These are phyloP conservation scores for Podospora australis DNA, from an alignment of 495 filamentous ascomycete species.

Conservation along the genomic window DNA sequence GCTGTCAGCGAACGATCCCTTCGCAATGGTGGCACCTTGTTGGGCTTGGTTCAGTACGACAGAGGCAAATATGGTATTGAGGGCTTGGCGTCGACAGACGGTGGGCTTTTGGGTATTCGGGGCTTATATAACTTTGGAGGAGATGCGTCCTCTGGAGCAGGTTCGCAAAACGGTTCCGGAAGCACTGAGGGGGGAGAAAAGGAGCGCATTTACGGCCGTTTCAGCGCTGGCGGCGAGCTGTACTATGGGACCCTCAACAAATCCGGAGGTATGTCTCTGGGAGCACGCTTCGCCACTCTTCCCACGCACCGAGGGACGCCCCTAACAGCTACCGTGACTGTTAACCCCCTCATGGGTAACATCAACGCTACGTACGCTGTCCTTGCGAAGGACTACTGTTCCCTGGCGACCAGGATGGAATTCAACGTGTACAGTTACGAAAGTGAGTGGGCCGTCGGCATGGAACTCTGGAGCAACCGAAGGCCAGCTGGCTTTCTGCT, in stretches of 20 bases:
- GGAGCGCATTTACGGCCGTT: conserved; percentile 56
- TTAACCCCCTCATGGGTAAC: conserved; percentile 91
- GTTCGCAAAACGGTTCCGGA: conserved; percentile 11
- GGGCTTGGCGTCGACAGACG: conserved; percentile 87
- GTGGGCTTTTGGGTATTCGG: conserved; percentile 76
- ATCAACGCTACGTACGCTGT: conserved; percentile 86
- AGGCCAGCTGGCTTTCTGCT: conserved; percentile 36
- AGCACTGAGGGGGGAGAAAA: conserved; percentile 24
- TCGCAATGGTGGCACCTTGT: conserved; percentile 65
- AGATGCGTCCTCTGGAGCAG: conserved; percentile 43
- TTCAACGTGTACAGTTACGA: conserved; percentile 99
- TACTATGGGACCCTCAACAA: conserved; percentile 95
- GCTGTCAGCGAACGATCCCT: conserved; percentile 73
- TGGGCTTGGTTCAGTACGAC: conserved; percentile 83
- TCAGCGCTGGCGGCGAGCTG: conserved; percentile 82
- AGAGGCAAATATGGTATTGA: conserved; percentile 83
- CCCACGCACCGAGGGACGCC: conserved; percentile 80
- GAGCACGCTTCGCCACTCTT: conserved; percentile 82
- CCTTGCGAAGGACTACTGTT: conserved; percentile 69
- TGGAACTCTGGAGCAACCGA: conserved; percentile 74
- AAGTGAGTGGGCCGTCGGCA: conserved; percentile 82
- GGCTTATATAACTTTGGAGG: conserved; percentile 93
- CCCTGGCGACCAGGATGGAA: conserved; percentile 83
- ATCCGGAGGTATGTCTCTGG: conserved; percentile 69
- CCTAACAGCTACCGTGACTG: conserved; percentile 82